Base-by-base conservation (phyloP, 352 stramenopile species). In the Phytophthora niederhauseri region DNA sequence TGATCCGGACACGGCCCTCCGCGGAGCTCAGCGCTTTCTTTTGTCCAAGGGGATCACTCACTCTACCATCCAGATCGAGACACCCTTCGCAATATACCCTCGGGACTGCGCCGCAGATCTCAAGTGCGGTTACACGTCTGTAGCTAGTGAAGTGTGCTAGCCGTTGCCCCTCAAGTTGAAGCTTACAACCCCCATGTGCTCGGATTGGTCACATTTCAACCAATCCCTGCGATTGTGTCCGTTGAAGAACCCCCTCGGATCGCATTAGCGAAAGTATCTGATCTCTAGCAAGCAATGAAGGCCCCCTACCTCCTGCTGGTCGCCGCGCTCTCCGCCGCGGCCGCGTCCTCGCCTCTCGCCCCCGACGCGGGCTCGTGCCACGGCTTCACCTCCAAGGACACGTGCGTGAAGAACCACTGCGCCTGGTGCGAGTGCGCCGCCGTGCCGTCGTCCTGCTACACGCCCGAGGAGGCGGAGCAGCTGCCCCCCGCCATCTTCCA, bases 381-480 rank as follows among this genome's bases (percentile, higher is more conserved):
- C 64, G 63, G 69, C 24, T 71, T 82, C 64, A 76, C 73, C 51
- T 62, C 67, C 28, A 74, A 91, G 57, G 76, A 86, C 24, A 54
- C 53, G 66, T 95, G 87, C 34, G 26, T 92, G 11, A 30, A 71
- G 30, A 78, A 68, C 46, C 77, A 90, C 59, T 95, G 87, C 72
- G 78, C 75, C 45, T 95, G 87, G 87, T 95, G 87, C 72, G 67
- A 82, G 65, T 92, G 80, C 36, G 85, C 82, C 11, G 87, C 87
- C n/a, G 87, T 95, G 46, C 83, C 80, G n/a, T 93, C 87, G 30
- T 82, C 82, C 38, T 95, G 87, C 70, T 93, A 93, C 79, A 90
- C 76, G 22, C 52, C 76, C 17, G 75, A 89, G 15, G 87, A 95
- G 63, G 85, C 87, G 22, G 68, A 72, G 2, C 72, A 87, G 59